Percentiles rank a stretch among this genome's conserved stretches.
phyloP scores from a whole-genome alignment of 495 filamentous ascomycete genomes.

The Xylaria curta region DNA sequence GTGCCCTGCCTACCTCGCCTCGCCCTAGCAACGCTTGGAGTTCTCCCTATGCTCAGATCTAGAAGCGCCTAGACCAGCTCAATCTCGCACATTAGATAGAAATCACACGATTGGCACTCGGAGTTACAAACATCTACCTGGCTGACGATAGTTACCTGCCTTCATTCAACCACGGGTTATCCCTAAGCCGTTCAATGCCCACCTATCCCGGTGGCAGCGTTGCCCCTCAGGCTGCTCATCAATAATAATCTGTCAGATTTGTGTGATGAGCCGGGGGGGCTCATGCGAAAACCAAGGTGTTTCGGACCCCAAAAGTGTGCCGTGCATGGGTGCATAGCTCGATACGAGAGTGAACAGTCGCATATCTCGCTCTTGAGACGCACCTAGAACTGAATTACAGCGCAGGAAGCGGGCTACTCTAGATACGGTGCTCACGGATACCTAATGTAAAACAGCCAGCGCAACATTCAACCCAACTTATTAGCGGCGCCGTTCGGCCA shows the following conservation, averaged over 20 bases:
- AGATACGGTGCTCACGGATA: background rate
- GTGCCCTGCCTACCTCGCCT: no score
- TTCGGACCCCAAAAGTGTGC: conserved; percentile 3
- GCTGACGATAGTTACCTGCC: conserved; percentile 1
- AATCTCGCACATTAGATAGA: background rate
- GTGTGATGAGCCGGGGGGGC: background rate
- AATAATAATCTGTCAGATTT: background rate
- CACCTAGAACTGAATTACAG: background rate
- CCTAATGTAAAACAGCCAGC: conserved; percentile 19
- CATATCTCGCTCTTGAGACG: background rate
- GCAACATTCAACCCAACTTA: background rate
- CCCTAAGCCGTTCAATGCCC: background rate
- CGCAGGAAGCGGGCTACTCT: conserved; percentile 3
- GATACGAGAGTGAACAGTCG: conserved; percentile 22
- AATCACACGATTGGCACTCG: conserved; percentile 3
- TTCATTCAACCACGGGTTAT: background rate
- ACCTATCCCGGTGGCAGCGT: conserved; percentile 5
- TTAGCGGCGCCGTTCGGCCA: conserved; percentile 14
- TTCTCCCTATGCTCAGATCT: background rate
- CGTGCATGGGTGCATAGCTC: conserved; percentile 9
- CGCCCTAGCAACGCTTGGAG: background rate
- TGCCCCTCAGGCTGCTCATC: background rate
- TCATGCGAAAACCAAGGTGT: conserved; percentile 6
- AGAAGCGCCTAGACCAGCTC: conserved; percentile 16
- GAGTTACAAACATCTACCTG: background rate